Base-by-base conservation (phyloP, 2,329 filamentous ascomycete genomes). In the Fusarium bulbicola region DNA sequence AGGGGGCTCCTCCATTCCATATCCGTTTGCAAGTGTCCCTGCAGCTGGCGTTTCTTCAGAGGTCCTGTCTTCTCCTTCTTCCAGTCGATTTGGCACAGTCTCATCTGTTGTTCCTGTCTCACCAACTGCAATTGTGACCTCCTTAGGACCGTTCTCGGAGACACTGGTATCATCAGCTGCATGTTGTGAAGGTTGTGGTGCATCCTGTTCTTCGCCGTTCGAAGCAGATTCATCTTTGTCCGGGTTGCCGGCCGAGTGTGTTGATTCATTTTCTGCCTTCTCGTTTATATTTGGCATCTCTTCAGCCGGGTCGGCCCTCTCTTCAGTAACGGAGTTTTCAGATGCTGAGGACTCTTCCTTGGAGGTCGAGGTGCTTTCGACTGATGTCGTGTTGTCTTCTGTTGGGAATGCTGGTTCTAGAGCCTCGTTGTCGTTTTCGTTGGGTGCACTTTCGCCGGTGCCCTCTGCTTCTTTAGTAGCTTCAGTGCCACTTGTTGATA, bases 381-480 rank as follows among this genome's bases (percentile, higher is more conserved):
- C 66, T 18, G 52, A 43, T 30, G 63, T 39, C 16, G 68, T 61
- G 13, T 68, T 65, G 21, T 60, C 52, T 49, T 63, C 45, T 32
- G 47, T 26, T 32, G 45, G 30, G 8, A 26, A 20, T 56, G 37
- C 40, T 40, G 28, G 24, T n/a, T 67, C 68, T 50, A 63, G 64
- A 9, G 58, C 12, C 36, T 69, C 64, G 24, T 62, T 43, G 6
- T 62, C 47, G 16, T 57, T 57, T 20, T 49, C 37, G 15, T 67
- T 47, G 14, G 47, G 32, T 34, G 24, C 36, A 28, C 26, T n/a
- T 39, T 42, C 49, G 30, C 52, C 32, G 40, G 59, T 34, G 49
- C 50, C 62, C 42, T 73, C 73, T 30, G 36, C 47, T 11, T 74
- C 66, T 30, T 60, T 45, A 24, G 40, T 15, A 24, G 49, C 26